Percentiles rank a stretch among this genome's conserved stretches.
Conservation (phyloP, 345 rosid species). For the Lenwebbia sp. region DNA sequence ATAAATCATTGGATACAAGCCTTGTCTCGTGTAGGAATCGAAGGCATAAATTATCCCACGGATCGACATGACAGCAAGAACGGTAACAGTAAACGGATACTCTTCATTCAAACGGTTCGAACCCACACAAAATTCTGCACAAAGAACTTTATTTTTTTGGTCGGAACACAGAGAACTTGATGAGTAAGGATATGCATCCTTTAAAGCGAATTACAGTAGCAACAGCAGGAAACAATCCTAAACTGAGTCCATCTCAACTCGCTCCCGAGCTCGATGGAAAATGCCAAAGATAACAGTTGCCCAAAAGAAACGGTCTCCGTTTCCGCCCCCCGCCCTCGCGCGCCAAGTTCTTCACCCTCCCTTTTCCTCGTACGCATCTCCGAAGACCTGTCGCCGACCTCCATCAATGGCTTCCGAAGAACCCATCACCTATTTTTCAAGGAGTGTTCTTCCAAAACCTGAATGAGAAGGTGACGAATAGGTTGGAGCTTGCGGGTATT, state of each 20-base stretch:
- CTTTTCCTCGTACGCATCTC: background rate
- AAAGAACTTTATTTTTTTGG: too few species aligned
- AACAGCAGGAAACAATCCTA: background rate
- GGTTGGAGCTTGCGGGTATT: background rate
- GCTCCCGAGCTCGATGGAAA: background rate
- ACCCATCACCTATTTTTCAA: background rate
- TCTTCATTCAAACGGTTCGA: background rate
- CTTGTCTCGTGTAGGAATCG: too few species aligned
- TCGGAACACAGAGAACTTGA: background rate
- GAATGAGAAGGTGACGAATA: background rate
- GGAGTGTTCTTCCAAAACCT: background rate
- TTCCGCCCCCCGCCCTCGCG: background rate
- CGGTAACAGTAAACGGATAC: background rate
- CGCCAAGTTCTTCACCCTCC: background rate
- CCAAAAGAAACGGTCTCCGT: background rate
- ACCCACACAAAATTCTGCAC: background rate
- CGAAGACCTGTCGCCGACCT: background rate
- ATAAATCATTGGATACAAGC: background rate
- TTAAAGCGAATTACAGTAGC: background rate
- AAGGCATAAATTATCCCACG: background rate
- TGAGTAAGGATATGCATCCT: background rate
- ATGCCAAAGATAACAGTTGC: constrained; percentile 1
- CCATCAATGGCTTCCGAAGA: background rate
- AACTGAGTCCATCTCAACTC: background rate
- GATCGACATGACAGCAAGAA: background rate